Evolutionary conservation across 1,139 yeast species (phyloP), one percentile per base, ranked within the genome.

Genomic region (Kurtzmaniella quercitrusa): DNA sequence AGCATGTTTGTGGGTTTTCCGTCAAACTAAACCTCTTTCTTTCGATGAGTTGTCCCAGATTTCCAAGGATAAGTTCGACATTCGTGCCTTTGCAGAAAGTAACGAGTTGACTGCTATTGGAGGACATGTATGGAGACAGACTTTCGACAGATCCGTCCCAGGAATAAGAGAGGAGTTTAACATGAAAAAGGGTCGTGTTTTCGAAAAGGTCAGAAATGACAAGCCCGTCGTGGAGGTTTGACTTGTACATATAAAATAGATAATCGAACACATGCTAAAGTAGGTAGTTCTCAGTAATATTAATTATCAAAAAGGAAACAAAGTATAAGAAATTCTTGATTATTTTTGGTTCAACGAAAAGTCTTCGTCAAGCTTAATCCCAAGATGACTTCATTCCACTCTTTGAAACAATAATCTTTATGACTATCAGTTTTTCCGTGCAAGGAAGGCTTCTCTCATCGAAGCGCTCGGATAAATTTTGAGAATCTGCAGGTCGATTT

Each of bases 111-210:
- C 71, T 20, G 80, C 98, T 1, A 80, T 91, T 38, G 98, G 98
- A 22, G 97, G 95, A 2, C 95, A 88, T 61, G 76, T 88, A 39
- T 93, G 96, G 95, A 81, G 98, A 73, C 82, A 85, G 54, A 69
- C 65, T 37, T 93, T 84, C 78, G 98, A 93, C 63, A 71, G 88
- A 56, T 78, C 84, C 54, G 86, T 88, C 37, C 76, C 75, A 36
- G 63, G 59, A 3, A 82, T 89, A 16, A 80, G 97, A 63, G 76
- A 73, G 45, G 64, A 74, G 55, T 88, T 85, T 57, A 93, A 89
- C 3, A 70, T 91, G 50, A 83, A 81, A 15, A 61, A 67, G 48
- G 97, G 96, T 42, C 73, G 82, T 53, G 88, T 91, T 6, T 91
- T 78, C 69, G 78, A 80, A 49, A 78, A 80, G 59, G 70, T 65